A percentile compares a stretch with the other conserved stretches of the same genome.
phyloP scores from a whole-genome alignment of 179 eudicot species.

The Heliamphora pulchella region DNA sequence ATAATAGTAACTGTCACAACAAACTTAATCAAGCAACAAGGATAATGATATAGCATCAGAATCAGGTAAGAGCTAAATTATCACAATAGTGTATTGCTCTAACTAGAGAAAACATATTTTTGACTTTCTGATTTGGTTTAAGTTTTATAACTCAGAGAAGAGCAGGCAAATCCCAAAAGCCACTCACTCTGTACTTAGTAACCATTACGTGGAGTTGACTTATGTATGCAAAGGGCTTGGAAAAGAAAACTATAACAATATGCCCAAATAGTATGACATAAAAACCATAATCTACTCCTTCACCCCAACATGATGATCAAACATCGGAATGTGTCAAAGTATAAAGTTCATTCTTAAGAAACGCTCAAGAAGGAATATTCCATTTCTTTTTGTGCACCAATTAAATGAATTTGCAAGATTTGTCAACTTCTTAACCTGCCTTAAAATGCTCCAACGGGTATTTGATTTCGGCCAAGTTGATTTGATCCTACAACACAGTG shows the following conservation, averaged over 20 bases:
- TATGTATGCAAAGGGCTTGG: background rate
- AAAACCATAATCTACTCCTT: background rate
- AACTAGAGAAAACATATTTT: background rate
- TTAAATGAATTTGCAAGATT: background rate
- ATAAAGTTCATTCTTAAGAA: background rate
- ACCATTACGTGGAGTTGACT: background rate
- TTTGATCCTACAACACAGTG: conserved; percentile 64
- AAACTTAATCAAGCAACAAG: conserved; percentile 8
- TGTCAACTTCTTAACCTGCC: conserved; percentile 31
- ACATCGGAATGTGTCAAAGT: background rate
- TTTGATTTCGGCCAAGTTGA: conserved; percentile 64
- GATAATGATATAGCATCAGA: background rate
- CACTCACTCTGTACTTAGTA: background rate
- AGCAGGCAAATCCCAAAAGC: background rate
- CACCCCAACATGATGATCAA: background rate
- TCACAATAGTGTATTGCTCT: conserved; percentile 3
- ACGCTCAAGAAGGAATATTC: background rate
- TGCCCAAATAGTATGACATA: conserved; percentile 1
- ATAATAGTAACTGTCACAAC: background rate
- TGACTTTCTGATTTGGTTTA: background rate
- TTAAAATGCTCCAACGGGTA: conserved; percentile 82
- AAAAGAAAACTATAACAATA: background rate
- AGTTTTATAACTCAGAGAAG: background rate
- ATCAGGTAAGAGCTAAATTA: background rate
- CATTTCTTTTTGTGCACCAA: background rate